Percentiles rank a stretch among this genome's conserved stretches.
Conservation (phyloP, 768 basidiomycete species). For the Agaricus sinodeliciosus region DNA sequence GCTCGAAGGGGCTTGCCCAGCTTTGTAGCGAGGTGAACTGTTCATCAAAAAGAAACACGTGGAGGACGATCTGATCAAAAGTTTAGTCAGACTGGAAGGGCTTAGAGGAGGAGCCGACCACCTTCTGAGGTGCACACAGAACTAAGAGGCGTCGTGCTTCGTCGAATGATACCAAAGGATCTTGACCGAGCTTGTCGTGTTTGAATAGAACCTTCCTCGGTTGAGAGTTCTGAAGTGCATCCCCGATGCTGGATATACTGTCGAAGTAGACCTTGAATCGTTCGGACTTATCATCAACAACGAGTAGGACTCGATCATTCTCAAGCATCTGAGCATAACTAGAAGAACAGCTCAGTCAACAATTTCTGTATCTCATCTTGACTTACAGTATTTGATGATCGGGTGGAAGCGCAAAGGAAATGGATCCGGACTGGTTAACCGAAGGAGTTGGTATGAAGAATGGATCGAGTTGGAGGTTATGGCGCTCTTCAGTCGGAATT, state of each 20-base stretch:
- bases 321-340: constrained; percentile 33
- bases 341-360: background rate
- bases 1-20: constrained; percentile 32
- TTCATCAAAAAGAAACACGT: constrained; percentile 45
- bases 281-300: constrained; percentile 28
- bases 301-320: constrained; percentile 32
- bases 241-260: constrained; percentile 19
- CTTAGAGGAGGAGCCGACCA: constrained; percentile 7
- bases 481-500: constrained; percentile 29
- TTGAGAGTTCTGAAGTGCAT: constrained; percentile 19
- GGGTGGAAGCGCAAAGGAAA: constrained; percentile 20
- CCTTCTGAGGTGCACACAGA: constrained; percentile 37
- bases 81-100: background rate
- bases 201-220: constrained; percentile 28
- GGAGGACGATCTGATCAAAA: constrained; percentile 25
- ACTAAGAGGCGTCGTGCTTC: constrained; percentile 44
- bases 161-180: constrained; percentile 43
- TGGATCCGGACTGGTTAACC: constrained; percentile 14
- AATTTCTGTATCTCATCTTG: background rate
- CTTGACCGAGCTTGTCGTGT: constrained; percentile 36
- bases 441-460: constrained; percentile 26
- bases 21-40: constrained; percentile 32
- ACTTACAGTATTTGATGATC: constrained; percentile 26
- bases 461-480: constrained; percentile 25
- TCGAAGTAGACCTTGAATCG: constrained; percentile 36